A percentile compares a stretch with the other conserved stretches of the same genome.
Evolutionary conservation across 371 early-diverging fungal species (phyloP).

Genomic region (Globomyces sp.): DNA sequence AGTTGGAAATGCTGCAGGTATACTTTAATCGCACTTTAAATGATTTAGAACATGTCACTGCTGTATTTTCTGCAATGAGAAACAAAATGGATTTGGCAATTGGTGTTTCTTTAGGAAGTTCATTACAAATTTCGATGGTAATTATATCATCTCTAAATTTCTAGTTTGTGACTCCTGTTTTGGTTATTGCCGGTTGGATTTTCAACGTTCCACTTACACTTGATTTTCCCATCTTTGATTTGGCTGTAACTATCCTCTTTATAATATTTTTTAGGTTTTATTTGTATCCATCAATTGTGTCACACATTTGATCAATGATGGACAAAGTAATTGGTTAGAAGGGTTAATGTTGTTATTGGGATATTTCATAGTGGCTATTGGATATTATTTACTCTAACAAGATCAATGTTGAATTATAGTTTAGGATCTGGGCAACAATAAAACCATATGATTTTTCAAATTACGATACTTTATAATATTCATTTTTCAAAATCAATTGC

Average conservation of each 20-base stretch:
- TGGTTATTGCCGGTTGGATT: slow-evolving; percentile 87
- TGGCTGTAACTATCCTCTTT: slow-evolving; percentile 46
- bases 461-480: too few species aligned
- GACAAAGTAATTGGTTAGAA: slow-evolving; percentile 61
- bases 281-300: slow-evolving; percentile 79
- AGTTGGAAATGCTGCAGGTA: slow-evolving; percentile 56
- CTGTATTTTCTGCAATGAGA: slow-evolving; percentile 75
- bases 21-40: neutral
- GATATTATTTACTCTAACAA: slow-evolving; percentile 64
- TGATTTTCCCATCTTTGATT: slow-evolving; percentile 78
- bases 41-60: slow-evolving; percentile 64
- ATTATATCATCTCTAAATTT: too few species aligned
- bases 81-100: slow-evolving; percentile 90
- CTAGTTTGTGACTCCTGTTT: slow-evolving; percentile 73
- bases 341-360: slow-evolving; percentile 72
- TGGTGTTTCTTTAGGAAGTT: slow-evolving; percentile 65
- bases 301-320: slow-evolving; percentile 33
- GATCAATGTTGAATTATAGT: neutral
- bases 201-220: slow-evolving; percentile 72
- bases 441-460: too few species aligned
- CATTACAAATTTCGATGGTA: slow-evolving; percentile 34
- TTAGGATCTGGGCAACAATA: too few species aligned
- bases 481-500: too few species aligned
- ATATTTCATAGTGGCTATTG: slow-evolving; percentile 73
- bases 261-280: slow-evolving; percentile 26